Evolutionary conservation across 768 basidiomycete species (phyloP).

Genomic region (Lactarius vividus): DNA sequence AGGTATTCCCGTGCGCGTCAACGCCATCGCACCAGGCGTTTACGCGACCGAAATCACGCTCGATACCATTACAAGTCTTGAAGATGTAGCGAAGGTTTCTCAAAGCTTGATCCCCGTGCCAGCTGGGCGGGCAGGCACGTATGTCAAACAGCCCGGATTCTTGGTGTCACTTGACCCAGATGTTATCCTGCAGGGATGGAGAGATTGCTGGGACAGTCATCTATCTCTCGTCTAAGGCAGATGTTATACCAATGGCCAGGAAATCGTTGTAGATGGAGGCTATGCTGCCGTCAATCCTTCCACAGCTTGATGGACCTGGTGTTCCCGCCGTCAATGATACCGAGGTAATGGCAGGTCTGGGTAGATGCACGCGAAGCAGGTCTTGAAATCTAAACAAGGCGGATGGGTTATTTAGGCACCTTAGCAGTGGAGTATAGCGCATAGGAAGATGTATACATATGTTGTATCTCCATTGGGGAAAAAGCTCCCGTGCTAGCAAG

Average conservation of each 20-base stretch:
- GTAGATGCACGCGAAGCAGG: background rate
- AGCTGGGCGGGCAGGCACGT: conserved; percentile 62
- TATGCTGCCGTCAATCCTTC: conserved; percentile 72
- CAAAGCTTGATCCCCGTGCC: conserved; percentile 64
- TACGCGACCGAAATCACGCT: conserved; percentile 75
- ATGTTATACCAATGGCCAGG: conserved; percentile 74
- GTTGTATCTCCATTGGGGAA: too few relatives aligned
- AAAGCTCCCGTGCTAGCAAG: too few relatives aligned
- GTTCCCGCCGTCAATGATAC: background rate
- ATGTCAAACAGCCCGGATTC: conserved; percentile 34
- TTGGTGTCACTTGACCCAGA: background rate
- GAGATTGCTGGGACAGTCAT: conserved; percentile 79
- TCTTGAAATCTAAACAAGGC: background rate
- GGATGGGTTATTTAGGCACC: too few relatives aligned
- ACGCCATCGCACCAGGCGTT: conserved; percentile 72
- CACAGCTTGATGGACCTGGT: conserved; percentile 32
- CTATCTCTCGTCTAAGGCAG: conserved; percentile 70
- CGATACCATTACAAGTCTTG: conserved; percentile 45
- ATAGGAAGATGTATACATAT: too few relatives aligned
- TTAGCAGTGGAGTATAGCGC: too few relatives aligned
- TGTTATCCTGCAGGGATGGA: conserved; percentile 44
- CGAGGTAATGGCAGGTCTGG: background rate
- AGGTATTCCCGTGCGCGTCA: conserved; percentile 62
- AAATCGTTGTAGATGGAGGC: conserved; percentile 75
- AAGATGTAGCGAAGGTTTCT: conserved; percentile 51